These are phyloP conservation scores for Graphilbum fragrans DNA, from an alignment of 2,329 filamentous ascomycete species.

Conservation along the genomic window DNA sequence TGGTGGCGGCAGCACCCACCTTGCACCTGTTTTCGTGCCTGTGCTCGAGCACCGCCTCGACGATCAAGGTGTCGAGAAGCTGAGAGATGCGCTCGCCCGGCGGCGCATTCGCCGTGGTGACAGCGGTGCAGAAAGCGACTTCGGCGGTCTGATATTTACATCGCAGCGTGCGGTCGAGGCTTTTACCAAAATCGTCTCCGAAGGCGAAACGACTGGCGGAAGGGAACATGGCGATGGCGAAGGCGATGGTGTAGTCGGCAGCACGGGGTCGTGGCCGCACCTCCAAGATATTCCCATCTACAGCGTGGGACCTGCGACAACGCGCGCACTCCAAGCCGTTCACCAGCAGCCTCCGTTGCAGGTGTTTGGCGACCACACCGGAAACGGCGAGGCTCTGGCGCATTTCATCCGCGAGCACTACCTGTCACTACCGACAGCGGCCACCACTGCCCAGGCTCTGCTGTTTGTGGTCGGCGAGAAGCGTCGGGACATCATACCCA, in stretches of 20 bases:
- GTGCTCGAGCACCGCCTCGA: slow-evolving; percentile 63
- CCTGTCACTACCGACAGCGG: slow-evolving; percentile 19
- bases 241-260: slow-evolving; percentile 10
- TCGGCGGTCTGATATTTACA: slow-evolving; percentile 74
- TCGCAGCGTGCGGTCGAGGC: slow-evolving; percentile 76
- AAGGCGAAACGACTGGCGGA: slow-evolving; percentile 15
- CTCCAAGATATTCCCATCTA: slow-evolving; percentile 53
- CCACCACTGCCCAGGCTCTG: slow-evolving; percentile 54
- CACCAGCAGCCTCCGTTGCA: slow-evolving; percentile 37
- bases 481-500: slow-evolving; percentile 80
- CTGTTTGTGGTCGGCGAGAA: slow-evolving; percentile 88
- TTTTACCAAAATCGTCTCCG: slow-evolving; percentile 50
- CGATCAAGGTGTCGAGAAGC: slow-evolving; percentile 39
- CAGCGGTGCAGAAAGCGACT: slow-evolving; percentile 24
- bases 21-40: slow-evolving; percentile 60
- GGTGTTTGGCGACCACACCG: slow-evolving; percentile 69
- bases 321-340: slow-evolving; percentile 55
- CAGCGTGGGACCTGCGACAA: slow-evolving; percentile 71
- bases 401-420: slow-evolving; percentile 72
- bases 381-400: slow-evolving; percentile 72
- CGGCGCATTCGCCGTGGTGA: slow-evolving; percentile 23
- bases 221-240: slow-evolving; percentile 14
- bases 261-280: slow-evolving; percentile 30
- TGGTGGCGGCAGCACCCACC: slow-evolving; percentile 17
- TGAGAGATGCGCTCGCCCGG: slow-evolving; percentile 37